Conservation (phyloP, 768 basidiomycete species). For the Rhodotorula diobovata region DNA sequence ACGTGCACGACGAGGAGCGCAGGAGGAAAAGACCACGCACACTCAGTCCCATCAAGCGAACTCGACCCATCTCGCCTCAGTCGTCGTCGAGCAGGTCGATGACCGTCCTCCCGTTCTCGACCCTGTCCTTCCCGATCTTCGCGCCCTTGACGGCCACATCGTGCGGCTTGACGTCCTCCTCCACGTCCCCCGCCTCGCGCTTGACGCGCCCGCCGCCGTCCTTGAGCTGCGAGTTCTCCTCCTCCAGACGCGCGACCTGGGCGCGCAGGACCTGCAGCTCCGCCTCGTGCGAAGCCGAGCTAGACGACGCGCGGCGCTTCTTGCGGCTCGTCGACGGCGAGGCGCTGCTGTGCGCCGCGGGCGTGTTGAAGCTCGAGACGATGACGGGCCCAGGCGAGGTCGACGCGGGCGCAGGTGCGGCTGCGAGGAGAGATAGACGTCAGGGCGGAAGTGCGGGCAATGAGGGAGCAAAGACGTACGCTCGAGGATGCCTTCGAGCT, state of each 20-base stretch:
- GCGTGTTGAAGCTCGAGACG: not conserved
- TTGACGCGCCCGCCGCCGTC: not conserved
- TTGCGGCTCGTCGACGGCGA: not conserved
- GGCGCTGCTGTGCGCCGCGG: rapidly evolving
- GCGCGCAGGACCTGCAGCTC: conserved; percentile 2
- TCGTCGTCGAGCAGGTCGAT: conserved; percentile 10
- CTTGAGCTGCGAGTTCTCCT: conserved; percentile 1
- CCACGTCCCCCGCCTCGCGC: not conserved
- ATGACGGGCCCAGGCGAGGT: not conserved
- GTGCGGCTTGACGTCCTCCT: not conserved
- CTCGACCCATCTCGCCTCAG: too few species aligned
- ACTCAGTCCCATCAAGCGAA: too few species aligned
- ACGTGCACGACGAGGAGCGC: too few species aligned
- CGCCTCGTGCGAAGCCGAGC: conserved; percentile 6
- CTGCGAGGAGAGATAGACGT: too few species aligned
- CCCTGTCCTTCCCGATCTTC: conserved; percentile 7
- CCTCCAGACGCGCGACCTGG: conserved; percentile 11
- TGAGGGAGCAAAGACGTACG: not conserved
- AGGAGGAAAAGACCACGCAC: too few species aligned
- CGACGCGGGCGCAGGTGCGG: not conserved
- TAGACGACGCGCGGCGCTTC: not conserved
- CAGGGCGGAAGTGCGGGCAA: not conserved
- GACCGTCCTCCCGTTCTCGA: conserved; percentile 6
- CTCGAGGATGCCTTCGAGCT: conserved; percentile 19
- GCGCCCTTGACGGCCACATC: not conserved